A percentile compares a stretch with the other conserved stretches of the same genome.
phyloP scores from a whole-genome alignment of 2,329 filamentous ascomycete species.

The Penicillium brevicompactum region DNA sequence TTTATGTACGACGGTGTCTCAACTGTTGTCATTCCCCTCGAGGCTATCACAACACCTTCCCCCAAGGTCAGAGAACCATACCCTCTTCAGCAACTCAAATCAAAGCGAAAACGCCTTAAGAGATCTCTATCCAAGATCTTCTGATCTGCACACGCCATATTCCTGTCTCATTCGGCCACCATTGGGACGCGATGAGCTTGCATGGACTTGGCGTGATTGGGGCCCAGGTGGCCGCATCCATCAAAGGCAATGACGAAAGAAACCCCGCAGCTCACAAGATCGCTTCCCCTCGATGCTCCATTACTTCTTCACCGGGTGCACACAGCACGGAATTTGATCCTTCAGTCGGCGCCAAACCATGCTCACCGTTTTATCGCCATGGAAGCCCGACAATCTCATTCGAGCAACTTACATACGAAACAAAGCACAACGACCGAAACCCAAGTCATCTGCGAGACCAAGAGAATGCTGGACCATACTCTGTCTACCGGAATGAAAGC shows the following conservation, averaged over 20 bases:
- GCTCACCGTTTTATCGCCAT: slow-evolving; percentile 49
- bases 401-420: slow-evolving; percentile 30
- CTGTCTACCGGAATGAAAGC: slow-evolving; percentile 18
- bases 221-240: slow-evolving; percentile 26
- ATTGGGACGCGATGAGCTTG: slow-evolving; percentile 20
- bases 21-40: slow-evolving; percentile 16
- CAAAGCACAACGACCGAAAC: slow-evolving; percentile 18
- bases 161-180: neutral
- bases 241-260: slow-evolving; percentile 27
- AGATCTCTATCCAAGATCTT: slow-evolving; percentile 17
- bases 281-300: slow-evolving; percentile 14
- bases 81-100: slow-evolving; percentile 5
- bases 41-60: slow-evolving; percentile 14
- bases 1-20: slow-evolving; percentile 27
- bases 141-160: neutral
- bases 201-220: slow-evolving; percentile 29
- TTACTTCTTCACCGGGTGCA: slow-evolving; percentile 21
- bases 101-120: slow-evolving; percentile 13
- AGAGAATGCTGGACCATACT: slow-evolving; percentile 31
- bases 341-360: slow-evolving; percentile 42
- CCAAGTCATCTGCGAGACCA: slow-evolving; percentile 31
- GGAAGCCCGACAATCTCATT: slow-evolving; percentile 32
- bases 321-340: slow-evolving; percentile 40
- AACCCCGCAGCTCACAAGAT: slow-evolving; percentile 10
- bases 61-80: slow-evolving; percentile 4